Conservation (phyloP, 2,329 filamentous ascomycete species). For the Trichoderma atrobrunneum region DNA sequence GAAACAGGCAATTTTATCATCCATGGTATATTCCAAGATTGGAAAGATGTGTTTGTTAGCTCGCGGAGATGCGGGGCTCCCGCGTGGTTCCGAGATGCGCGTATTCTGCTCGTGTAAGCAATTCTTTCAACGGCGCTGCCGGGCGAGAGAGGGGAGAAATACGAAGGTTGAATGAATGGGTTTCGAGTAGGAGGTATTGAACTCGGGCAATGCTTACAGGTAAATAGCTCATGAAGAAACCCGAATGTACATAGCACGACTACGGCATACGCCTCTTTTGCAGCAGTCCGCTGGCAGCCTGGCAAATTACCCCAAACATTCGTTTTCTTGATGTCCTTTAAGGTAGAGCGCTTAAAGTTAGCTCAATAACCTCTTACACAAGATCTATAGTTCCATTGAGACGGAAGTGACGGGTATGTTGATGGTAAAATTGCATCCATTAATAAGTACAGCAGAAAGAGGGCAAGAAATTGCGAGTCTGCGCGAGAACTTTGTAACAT, state of each 20-base stretch:
- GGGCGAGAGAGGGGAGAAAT: neutral
- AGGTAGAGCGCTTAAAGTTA: neutral
- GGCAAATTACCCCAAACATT: neutral
- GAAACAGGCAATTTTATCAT: neutral
- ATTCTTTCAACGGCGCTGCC: neutral
- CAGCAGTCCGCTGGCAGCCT: too few relatives aligned
- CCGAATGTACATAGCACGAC: neutral
- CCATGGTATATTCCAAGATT: neutral
- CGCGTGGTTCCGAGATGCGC: neutral
- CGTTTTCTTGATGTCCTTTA: neutral
- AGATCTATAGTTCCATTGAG: neutral
- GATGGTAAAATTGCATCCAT: neutral
- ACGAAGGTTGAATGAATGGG: neutral
- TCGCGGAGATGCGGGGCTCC: neutral
- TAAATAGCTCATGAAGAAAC: neutral
- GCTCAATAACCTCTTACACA: neutral
- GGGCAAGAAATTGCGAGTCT: neutral
- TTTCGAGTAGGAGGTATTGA: neutral
- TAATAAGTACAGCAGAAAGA: neutral
- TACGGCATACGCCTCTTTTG: too few relatives aligned
- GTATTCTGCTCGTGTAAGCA: neutral
- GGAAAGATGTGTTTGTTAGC: neutral
- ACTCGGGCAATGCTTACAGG: neutral
- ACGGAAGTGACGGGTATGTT: neutral
- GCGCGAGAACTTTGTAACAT: neutral